Conservation (phyloP, 1,139 yeast species). For the Suhomyces taliae region DNA sequence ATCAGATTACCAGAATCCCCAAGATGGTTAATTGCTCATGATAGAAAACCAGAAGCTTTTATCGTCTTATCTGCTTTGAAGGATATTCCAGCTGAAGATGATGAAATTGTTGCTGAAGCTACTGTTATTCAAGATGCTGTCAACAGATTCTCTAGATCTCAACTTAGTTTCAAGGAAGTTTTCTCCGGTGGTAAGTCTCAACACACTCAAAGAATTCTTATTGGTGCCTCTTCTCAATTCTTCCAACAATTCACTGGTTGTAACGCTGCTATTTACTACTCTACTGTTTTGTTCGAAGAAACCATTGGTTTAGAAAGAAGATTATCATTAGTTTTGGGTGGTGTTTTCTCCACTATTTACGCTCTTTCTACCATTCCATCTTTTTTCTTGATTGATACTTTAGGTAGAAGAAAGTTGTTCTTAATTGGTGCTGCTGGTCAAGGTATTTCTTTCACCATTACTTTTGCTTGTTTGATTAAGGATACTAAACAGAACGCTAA, state of each 20-base stretch:
- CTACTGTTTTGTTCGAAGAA: slow-evolving; percentile 60
- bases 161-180: slow-evolving; percentile 49
- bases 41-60: slow-evolving; percentile 51
- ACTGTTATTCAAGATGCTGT: slow-evolving; percentile 44
- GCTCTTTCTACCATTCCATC: slow-evolving; percentile 64
- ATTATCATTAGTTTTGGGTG: slow-evolving; percentile 59
- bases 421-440: slow-evolving; percentile 52
- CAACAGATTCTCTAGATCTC: slow-evolving; percentile 37
- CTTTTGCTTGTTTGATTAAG: slow-evolving; percentile 44
- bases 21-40: slow-evolving; percentile 65
- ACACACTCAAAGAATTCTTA: slow-evolving; percentile 53
- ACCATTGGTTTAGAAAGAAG: slow-evolving; percentile 52
- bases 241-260: slow-evolving; percentile 66
- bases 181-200: slow-evolving; percentile 60
- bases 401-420: slow-evolving; percentile 66
- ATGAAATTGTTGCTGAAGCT: slow-evolving; percentile 44
- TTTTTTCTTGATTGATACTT: slow-evolving; percentile 59
- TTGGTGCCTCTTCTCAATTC: slow-evolving; percentile 66
- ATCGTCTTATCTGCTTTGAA: slow-evolving; percentile 43
- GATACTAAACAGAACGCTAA: slow-evolving; percentile 35
- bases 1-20: slow-evolving; percentile 65
- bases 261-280: slow-evolving; percentile 68
- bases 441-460: slow-evolving; percentile 39
- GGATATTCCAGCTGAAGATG: slow-evolving; percentile 39
- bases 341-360: slow-evolving; percentile 63